phyloP scores from a whole-genome alignment of 2,329 filamentous ascomycete species.

The Diaporthe amygdali region DNA sequence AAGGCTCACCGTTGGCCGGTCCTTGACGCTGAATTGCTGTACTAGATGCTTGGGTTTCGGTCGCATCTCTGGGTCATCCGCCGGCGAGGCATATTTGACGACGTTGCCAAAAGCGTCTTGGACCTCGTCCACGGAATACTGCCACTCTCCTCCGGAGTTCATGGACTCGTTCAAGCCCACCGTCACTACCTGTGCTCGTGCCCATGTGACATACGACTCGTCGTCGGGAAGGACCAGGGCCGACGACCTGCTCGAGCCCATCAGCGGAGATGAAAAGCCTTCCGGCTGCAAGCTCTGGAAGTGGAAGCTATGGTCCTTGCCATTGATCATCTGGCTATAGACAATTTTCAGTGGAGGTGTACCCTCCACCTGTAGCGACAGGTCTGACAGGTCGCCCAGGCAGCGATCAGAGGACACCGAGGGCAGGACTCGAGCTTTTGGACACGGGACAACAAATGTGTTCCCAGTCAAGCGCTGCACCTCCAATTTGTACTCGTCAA shows the following conservation, averaged over 20 bases:
- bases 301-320: constrained; percentile 81
- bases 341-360: constrained; percentile 91
- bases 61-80: constrained; percentile 72
- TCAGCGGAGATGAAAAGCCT: constrained; percentile 77
- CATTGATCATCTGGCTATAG: constrained; percentile 88
- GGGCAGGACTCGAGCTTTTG: constrained; percentile 74
- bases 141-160: constrained; percentile 78
- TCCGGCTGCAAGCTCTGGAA: constrained; percentile 95
- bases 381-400: constrained; percentile 84
- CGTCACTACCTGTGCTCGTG: constrained; percentile 72
- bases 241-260: constrained; percentile 63
- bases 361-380: constrained; percentile 82
- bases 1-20: constrained; percentile 78
- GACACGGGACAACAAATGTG: constrained; percentile 85
- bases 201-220: constrained; percentile 77
- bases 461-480: constrained; percentile 79
- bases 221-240: constrained; percentile 62
- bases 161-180: constrained; percentile 93
- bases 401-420: constrained; percentile 73
- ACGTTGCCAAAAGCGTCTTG: constrained; percentile 89
- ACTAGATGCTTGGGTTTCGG: constrained; percentile 67
- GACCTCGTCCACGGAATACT: constrained; percentile 90
- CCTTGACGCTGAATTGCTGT: constrained; percentile 84
- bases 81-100: constrained; percentile 71
- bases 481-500: constrained; percentile 94